Evolutionary conservation across 2,329 filamentous ascomycete genomes (phyloP), one percentile per base, ranked within the genome.

Genomic region (Sporothrix euskadiensis): DNA sequence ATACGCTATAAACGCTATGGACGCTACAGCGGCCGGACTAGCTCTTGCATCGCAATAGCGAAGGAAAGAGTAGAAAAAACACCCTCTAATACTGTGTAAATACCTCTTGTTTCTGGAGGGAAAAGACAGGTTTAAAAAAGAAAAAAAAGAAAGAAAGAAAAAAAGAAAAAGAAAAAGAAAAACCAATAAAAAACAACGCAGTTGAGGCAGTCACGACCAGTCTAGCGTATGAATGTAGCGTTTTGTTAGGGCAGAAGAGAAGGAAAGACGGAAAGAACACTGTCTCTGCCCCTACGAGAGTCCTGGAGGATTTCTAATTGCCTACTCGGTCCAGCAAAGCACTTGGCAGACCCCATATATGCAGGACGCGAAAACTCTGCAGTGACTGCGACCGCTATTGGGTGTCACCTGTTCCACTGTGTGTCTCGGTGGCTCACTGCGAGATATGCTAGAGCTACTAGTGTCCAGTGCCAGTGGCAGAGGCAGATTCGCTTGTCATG

Each of bases 351-450:
- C n/a, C 3, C 44, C 14, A 39, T 6, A 59, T 59, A 54, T 73
- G 65, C 66, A 65, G 26, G 30, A 16, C 41, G 30, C 1, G 22
- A 73, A 73, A 73, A 57, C 32, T 70, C 47, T 73, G 65, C 66
- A 65, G 72, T 57, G 54, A 22, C 16, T 16, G 22, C 30, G 44
- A 19, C 71, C 65, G 44, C 56, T 35, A 54, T 65, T 71, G 56
- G 69, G 12, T 32, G 22, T 16, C 52, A n/a, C 30, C 3, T 14
- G 32, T 39, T 41, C 68, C 39, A 47, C 12, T 59, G 35, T 4
- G 3, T 41, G 26, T 30, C 5, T 5, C 9, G 30, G 16, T 26
- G 8, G 30, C 26, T 35, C 47, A 32, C 39, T 44, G 19, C 32
- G 8, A 61, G 12, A 54, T 22, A 22, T 22, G 22, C 54, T 56